Conservation (phyloP, 768 basidiomycete species). For the Sutorius australiensis region DNA sequence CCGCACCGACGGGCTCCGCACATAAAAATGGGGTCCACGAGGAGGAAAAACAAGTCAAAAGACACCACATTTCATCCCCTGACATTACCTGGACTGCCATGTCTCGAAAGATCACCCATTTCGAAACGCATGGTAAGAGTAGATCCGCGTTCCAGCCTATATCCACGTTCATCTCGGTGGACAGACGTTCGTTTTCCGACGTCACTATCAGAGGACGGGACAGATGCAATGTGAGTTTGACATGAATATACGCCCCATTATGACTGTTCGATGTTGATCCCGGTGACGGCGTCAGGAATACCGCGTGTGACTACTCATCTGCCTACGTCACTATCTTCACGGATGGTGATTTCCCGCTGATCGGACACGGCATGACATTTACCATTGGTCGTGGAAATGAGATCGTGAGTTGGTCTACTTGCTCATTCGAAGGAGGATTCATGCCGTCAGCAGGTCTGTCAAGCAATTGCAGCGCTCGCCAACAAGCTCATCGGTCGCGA, state of each 20-base stretch:
- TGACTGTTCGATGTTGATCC: neutral
- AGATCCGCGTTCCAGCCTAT: neutral
- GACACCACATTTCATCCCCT: neutral
- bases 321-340: slow-evolving; percentile 84
- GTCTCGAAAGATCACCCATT: slow-evolving; percentile 48
- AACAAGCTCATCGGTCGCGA: slow-evolving; percentile 79
- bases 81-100: slow-evolving; percentile 6
- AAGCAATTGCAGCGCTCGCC: slow-evolving; percentile 75
- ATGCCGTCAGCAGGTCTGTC: slow-evolving; percentile 57
- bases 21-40: neutral
- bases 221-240: slow-evolving; percentile 77
- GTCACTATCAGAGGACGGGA: slow-evolving; percentile 85
- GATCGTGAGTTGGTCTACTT: slow-evolving; percentile 48
- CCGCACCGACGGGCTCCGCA: slow-evolving; percentile 8
- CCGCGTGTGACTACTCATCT: slow-evolving; percentile 93
- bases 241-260: neutral
- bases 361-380: slow-evolving; percentile 93
- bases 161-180: neutral
- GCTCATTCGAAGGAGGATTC: neutral
- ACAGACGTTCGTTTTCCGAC: slow-evolving; percentile 91
- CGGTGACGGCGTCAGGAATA: slow-evolving; percentile 59
- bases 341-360: slow-evolving; percentile 55
- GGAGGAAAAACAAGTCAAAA: neutral
- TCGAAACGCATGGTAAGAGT: slow-evolving; percentile 54
- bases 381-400: slow-evolving; percentile 95